A percentile compares a stretch with the other conserved stretches of the same genome.
Conservation (phyloP, 2,329 filamentous ascomycete genomes). For the Berkeleyomyces rouxiae region DNA sequence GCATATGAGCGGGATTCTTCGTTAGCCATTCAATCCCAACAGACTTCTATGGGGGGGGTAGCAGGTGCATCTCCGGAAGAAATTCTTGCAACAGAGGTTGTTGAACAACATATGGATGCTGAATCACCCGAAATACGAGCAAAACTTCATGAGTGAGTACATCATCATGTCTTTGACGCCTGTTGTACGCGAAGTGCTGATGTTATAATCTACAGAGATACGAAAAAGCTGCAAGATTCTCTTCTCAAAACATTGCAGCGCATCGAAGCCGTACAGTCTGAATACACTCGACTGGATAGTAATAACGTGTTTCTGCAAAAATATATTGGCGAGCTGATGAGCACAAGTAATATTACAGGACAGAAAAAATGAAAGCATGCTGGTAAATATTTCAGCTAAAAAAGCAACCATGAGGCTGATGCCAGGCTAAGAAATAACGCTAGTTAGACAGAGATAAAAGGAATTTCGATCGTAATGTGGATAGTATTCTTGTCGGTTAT, state of each 20-base stretch:
- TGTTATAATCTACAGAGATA: slow-evolving; percentile 45
- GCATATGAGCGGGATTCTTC: background rate
- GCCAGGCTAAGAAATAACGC: background rate
- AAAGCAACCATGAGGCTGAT: background rate
- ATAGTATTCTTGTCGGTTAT: background rate
- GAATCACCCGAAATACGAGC: background rate
- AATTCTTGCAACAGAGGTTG: background rate
- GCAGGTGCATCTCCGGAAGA: background rate
- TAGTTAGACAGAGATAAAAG: background rate
- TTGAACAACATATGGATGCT: background rate
- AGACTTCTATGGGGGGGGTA: background rate
- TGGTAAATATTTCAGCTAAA: background rate
- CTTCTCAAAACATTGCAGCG: slow-evolving; percentile 80
- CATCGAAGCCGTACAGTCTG: slow-evolving; percentile 83
- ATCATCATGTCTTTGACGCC: no score
- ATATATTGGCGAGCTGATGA: slow-evolving; percentile 93
- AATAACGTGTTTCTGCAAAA: slow-evolving; percentile 97
- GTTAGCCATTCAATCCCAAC: background rate
- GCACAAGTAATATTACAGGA: slow-evolving; percentile 57
- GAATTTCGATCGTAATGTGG: background rate
- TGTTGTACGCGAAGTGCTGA: background rate
- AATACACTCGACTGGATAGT: slow-evolving; percentile 90
- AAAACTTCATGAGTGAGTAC: background rate
- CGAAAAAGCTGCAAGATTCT: slow-evolving; percentile 74
- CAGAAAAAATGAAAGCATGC: slow-evolving; percentile 32